Conservation (phyloP, 768 basidiomycete species). For the Suillus subalutaceus region DNA sequence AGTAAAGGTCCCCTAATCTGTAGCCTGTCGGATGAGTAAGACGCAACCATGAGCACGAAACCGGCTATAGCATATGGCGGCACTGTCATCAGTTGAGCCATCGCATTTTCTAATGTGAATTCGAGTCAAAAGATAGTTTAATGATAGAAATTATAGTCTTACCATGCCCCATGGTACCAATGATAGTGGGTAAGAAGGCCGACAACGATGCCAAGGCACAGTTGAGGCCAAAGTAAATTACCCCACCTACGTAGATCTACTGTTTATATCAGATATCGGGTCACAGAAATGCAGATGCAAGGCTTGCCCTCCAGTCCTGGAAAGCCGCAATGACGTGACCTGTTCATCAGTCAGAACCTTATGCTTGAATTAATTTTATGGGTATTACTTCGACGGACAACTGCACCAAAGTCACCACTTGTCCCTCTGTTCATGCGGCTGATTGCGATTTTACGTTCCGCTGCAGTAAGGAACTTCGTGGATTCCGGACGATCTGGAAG, state of each 20-base stretch:
- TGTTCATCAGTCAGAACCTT: constrained; percentile 19
- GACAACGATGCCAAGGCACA: constrained; percentile 51
- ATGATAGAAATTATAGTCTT: constrained; percentile 13
- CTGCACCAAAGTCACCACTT: constrained; percentile 44
- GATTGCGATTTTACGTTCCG: constrained; percentile 36
- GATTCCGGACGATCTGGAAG: constrained; percentile 37
- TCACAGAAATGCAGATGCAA: neutral
- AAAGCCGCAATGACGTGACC: constrained; percentile 48
- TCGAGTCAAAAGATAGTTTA: neutral
- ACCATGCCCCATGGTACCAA: constrained; percentile 53
- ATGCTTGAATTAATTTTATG: neutral
- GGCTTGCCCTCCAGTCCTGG: constrained; percentile 46
- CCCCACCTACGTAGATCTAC: constrained; percentile 48
- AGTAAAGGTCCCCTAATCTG: constrained; percentile 45
- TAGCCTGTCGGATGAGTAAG: constrained; percentile 47
- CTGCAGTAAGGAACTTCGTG: constrained; percentile 34
- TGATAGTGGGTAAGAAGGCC: constrained; percentile 59
- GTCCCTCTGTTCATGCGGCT: constrained; percentile 44
- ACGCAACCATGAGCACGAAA: constrained; percentile 36
- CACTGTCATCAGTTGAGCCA: constrained; percentile 54
- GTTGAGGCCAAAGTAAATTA: constrained; percentile 52
- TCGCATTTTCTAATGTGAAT: constrained; percentile 36
- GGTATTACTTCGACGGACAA: constrained; percentile 41
- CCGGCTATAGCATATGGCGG: constrained; percentile 54
- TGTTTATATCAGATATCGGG: constrained; percentile 13